Evolutionary conservation across 2,329 filamentous ascomycete species (phyloP), one percentile per base, ranked within the genome.

Genomic region (Cryphonectria parasitica): DNA sequence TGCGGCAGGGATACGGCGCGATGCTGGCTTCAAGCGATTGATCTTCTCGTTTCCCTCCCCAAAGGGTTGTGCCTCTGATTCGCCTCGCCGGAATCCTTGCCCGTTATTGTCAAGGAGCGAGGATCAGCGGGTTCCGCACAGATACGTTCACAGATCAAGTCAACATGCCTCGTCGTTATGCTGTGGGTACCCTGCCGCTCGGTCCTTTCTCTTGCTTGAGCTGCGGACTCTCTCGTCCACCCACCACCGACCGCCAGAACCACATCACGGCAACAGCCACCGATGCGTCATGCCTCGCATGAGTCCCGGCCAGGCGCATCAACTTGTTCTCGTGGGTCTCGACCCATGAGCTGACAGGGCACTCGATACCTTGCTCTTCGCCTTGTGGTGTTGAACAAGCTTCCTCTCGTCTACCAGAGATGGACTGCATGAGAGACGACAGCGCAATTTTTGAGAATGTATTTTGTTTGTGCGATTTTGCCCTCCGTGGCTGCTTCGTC

Each of bases 401-500:
- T 77, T 82, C 75, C 88, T 89, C 86, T 75, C 72, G 73, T 75
- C 75, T 76, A 75, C 75, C 78, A 76, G 75, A 81, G 86, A 88
- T 77, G 77, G 76, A 68, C 69, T 61, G 70, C 72, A 69, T 73
- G 69, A 74, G 84, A 87, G 88, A 90, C 78, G 87, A 88, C 64
- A 88, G 84, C 84, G 89, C 93, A 93, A 89, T 89, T 97, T 98
- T 98, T 97, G 87, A 86, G 87, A 93, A 97, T 91, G 93, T 95
- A 82, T 89, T 97, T 98, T 97, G 93, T 92, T 88, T 93, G 93
- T 87, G 90, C 85, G 84, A 83, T 84, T 15, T 45, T 82, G 90
- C 91, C 91, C 89, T 90, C 88, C 88, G 81, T 79, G 78, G 77
- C 78, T 77, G 78, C 76, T 68, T 76, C 43, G 31, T 66, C 73